Conservation (phyloP, 139 green algal genomes). For the Coelastrella sp. region DNA sequence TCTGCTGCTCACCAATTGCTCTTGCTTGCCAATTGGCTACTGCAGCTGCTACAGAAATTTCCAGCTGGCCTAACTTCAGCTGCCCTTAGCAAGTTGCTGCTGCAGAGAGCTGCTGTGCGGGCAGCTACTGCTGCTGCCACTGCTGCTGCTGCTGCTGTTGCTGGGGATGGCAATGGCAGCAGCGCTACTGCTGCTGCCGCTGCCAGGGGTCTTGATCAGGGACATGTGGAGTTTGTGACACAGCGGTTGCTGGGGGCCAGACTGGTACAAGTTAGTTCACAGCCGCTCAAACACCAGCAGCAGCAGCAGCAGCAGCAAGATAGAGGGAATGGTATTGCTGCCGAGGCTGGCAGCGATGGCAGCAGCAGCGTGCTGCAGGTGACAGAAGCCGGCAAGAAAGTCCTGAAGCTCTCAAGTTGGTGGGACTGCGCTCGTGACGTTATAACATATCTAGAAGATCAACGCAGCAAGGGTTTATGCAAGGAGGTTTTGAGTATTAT, state of each 20-base stretch:
- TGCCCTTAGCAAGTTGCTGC: neutral
- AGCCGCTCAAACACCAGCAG: neutral
- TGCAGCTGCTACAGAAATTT: conserved; percentile 20
- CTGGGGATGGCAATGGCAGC: neutral
- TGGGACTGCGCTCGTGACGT: neutral
- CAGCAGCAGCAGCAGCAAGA: neutral
- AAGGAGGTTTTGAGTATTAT: neutral
- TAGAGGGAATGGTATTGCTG: neutral
- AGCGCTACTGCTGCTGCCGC: neutral
- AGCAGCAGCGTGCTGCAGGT: neutral
- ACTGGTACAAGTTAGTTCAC: neutral
- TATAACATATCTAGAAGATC: neutral
- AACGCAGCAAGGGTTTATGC: neutral
- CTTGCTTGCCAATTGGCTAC: neutral
- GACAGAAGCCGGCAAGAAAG: neutral
- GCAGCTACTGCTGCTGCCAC: conserved; percentile 5
- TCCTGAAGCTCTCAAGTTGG: neutral
- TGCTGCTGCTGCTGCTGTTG: conserved; percentile 15
- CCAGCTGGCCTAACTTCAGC: neutral
- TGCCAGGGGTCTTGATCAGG: neutral
- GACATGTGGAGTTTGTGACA: neutral
- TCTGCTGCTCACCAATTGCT: neutral
- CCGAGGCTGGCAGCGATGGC: neutral
- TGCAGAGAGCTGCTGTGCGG: neutral
- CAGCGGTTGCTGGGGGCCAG: neutral